Conservation (phyloP, 352 stramenopile species). For the Globisporangium solare region DNA sequence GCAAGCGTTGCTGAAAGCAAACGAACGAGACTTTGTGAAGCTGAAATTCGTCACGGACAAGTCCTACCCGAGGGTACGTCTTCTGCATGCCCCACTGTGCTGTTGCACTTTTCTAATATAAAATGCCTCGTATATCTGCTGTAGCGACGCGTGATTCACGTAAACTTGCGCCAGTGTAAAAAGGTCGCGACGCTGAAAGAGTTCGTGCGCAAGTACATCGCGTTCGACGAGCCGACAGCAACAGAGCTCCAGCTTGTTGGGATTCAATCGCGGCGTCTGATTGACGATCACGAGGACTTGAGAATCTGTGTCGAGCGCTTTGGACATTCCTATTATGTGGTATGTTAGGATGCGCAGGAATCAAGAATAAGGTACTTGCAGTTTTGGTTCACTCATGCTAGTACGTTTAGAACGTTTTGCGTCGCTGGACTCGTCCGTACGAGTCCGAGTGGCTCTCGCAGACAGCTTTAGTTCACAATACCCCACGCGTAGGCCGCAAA, state of each 20-base stretch:
- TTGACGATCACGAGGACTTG: conserved; percentile 5
- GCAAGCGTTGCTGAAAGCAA: not conserved
- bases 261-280: conserved; percentile 5
- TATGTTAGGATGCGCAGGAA: conserved; percentile 6
- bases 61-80: conserved; percentile 25
- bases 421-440: too few species aligned
- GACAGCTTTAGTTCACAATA: conserved; percentile 12
- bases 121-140: not conserved
- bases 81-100: not conserved
- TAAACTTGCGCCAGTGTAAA: conserved; percentile 3
- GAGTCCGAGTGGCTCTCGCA: not conserved
- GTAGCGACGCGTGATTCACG: not conserved
- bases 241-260: conserved; percentile 5
- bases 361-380: not conserved
- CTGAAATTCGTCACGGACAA: conserved; percentile 27
- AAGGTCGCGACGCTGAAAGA: conserved; percentile 7
- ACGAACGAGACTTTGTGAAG: conserved; percentile 8
- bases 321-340: conserved; percentile 8
- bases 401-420: too few species aligned
- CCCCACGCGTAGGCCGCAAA: conserved; percentile 39
- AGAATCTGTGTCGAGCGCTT: conserved; percentile 2
- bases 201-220: conserved; percentile 1
- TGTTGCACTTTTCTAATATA: not conserved
- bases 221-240: not conserved
- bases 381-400: too few species aligned